Evolutionary conservation across 2,329 filamentous ascomycete genomes (phyloP).

Genomic region (Dryadomyces quercus-mongolicae): DNA sequence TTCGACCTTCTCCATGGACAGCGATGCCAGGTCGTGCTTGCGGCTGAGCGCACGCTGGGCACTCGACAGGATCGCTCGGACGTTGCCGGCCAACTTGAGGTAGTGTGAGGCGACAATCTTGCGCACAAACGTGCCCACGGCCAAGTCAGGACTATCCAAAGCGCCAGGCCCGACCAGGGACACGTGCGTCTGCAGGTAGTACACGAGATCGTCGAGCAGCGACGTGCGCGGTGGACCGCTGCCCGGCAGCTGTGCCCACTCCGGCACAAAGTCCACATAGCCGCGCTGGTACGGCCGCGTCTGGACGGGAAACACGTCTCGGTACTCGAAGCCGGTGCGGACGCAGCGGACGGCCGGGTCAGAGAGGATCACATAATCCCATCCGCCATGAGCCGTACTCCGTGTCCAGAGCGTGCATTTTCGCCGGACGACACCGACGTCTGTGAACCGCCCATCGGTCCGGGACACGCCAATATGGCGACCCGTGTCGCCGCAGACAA

Average conservation of each 20-base stretch:
- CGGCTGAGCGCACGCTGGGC: slow-evolving; percentile 15
- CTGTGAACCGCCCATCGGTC: slow-evolving; percentile 10
- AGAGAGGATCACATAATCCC: slow-evolving; percentile 15
- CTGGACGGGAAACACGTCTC: slow-evolving; percentile 7
- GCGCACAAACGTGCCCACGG: slow-evolving; percentile 12
- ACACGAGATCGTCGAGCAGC: slow-evolving; percentile 15
- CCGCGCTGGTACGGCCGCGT: slow-evolving; percentile 14
- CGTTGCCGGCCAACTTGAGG: slow-evolving; percentile 13
- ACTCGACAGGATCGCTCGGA: slow-evolving; percentile 12
- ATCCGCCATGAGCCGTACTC: slow-evolving; percentile 8
- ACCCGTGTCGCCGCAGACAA: slow-evolving; percentile 14
- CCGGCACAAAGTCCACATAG: slow-evolving; percentile 16
- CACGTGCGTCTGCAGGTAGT: slow-evolving; percentile 13
- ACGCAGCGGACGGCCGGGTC: slow-evolving; percentile 14
- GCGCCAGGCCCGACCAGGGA: slow-evolving; percentile 3
- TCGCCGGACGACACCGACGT: slow-evolving; percentile 13
- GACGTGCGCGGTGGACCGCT: slow-evolving; percentile 12
- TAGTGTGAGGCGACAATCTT: slow-evolving; percentile 16
- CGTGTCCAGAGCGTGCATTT: slow-evolving; percentile 15
- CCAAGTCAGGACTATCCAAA: slow-evolving; percentile 6
- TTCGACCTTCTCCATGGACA: slow-evolving; percentile 14
- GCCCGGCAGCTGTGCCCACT: slow-evolving; percentile 8
- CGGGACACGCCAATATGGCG: slow-evolving; percentile 14
- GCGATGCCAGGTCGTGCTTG: slow-evolving; percentile 13
- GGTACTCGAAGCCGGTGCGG: slow-evolving; percentile 11